These are phyloP conservation scores for Cryphonectria carpinicola DNA, from an alignment of 2,329 filamentous ascomycete species.

Conservation along the genomic window DNA sequence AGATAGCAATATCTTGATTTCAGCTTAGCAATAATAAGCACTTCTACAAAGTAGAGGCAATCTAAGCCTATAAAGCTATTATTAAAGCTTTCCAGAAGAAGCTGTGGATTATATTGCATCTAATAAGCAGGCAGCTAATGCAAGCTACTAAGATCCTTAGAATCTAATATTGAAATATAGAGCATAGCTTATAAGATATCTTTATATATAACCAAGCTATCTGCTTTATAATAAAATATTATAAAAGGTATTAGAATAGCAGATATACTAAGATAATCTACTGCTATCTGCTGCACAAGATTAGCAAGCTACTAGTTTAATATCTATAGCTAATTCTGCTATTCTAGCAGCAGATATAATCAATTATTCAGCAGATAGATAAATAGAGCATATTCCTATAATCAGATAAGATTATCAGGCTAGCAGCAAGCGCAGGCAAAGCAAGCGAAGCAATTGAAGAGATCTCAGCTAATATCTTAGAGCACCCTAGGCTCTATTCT, in stretches of 20 bases:
- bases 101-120: neutral
- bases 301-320: neutral
- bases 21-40: too few relatives aligned
- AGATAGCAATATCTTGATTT: too few relatives aligned
- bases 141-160: neutral
- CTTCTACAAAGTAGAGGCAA: too few relatives aligned
- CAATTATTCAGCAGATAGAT: neutral
- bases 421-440: too few relatives aligned
- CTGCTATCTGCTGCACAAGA: neutral
- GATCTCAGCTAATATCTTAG: too few relatives aligned
- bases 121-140: neutral
- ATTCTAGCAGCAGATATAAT: neutral
- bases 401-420: too few relatives aligned
- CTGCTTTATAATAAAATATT: neutral
- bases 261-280: neutral
- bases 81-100: too few relatives aligned
- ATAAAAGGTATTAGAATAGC: neutral
- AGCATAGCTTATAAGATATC: neutral
- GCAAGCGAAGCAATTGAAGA: too few relatives aligned
- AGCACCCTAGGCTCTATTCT: too few relatives aligned
- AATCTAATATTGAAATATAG: neutral
- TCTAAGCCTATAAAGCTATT: too few relatives aligned
- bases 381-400: neutral
- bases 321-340: neutral
- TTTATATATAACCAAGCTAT: neutral